phyloP scores from a whole-genome alignment of 306 rosid species.

The Quercus aquifolioides region DNA sequence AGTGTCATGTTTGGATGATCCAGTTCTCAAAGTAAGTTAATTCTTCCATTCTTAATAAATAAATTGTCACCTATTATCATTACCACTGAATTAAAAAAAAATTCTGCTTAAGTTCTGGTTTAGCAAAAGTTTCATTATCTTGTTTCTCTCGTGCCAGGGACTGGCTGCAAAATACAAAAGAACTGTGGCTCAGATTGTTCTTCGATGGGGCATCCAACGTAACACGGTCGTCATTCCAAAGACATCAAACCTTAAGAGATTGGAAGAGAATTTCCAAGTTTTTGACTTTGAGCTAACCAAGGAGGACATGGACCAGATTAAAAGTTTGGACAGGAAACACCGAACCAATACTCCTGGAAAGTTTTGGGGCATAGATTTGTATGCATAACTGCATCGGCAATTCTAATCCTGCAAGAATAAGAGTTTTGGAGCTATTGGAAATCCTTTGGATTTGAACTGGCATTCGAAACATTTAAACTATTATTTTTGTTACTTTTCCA shows the following conservation, averaged over 20 bases:
- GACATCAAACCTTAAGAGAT: constrained; percentile 70
- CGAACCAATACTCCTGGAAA: constrained; percentile 73
- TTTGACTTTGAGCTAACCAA: constrained; percentile 61
- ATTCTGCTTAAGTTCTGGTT: background rate
- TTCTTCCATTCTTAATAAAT: background rate
- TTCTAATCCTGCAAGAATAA: background rate
- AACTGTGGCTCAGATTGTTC: constrained; percentile 67
- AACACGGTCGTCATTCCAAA: constrained; percentile 76
- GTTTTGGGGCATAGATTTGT: constrained; percentile 85
- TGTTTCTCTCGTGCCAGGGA: constrained; percentile 36
- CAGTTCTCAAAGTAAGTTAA: constrained; percentile 60
- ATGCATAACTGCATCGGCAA: constrained; percentile 38
- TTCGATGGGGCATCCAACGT: constrained; percentile 82
- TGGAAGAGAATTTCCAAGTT: constrained; percentile 72
- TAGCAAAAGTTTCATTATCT: background rate
- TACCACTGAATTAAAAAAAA: background rate
- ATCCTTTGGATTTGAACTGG: background rate
- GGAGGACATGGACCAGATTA: constrained; percentile 68
- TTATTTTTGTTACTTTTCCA: background rate
- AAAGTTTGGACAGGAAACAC: constrained; percentile 48
- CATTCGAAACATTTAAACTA: background rate
- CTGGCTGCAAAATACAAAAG: constrained; percentile 70
- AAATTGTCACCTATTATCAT: background rate
- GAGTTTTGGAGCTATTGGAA: background rate
- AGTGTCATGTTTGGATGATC: constrained; percentile 73